A percentile compares a stretch with the other conserved stretches of the same genome.
Conservation (phyloP, 768 basidiomycete species). For the Phanerodontia chrysosporium region DNA sequence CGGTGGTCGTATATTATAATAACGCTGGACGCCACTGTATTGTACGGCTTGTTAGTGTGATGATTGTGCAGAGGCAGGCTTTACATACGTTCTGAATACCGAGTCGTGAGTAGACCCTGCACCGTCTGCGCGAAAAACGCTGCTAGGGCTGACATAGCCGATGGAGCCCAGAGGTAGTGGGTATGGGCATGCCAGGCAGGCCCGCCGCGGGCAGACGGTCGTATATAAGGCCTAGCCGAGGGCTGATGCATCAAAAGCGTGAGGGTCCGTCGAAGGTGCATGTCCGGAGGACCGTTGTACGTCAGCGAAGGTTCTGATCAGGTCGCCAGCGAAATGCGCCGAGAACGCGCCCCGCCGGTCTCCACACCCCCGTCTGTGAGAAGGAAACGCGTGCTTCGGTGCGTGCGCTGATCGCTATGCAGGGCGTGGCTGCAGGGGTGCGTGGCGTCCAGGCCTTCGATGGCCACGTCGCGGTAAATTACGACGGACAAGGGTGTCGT, state of each 20-base stretch:
- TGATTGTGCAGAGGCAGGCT: neutral
- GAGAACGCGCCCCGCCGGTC: neutral
- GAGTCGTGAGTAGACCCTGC: neutral
- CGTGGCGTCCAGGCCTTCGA: no score
- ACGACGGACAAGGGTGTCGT: no score
- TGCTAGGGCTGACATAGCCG: neutral
- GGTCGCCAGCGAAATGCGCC: neutral
- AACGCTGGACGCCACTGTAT: conserved; percentile 44
- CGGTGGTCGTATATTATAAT: conserved; percentile 55
- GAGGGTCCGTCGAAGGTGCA: neutral
- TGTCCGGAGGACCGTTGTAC: neutral
- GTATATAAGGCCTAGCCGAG: neutral
- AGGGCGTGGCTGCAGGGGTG: no score
- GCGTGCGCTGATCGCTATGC: no score
- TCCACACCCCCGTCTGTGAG: no score
- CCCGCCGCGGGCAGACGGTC: neutral
- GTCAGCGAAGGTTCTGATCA: neutral
- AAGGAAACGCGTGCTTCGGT: no score
- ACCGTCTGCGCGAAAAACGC: neutral
- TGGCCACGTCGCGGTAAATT: no score
- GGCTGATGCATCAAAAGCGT: neutral
- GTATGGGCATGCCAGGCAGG: neutral
- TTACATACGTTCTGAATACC: conserved; percentile 5
- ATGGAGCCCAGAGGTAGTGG: neutral
- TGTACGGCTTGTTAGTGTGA: neutral